Evolutionary conservation across 768 basidiomycete species (phyloP).

Genomic region (Chlorophyllum brunneum): DNA sequence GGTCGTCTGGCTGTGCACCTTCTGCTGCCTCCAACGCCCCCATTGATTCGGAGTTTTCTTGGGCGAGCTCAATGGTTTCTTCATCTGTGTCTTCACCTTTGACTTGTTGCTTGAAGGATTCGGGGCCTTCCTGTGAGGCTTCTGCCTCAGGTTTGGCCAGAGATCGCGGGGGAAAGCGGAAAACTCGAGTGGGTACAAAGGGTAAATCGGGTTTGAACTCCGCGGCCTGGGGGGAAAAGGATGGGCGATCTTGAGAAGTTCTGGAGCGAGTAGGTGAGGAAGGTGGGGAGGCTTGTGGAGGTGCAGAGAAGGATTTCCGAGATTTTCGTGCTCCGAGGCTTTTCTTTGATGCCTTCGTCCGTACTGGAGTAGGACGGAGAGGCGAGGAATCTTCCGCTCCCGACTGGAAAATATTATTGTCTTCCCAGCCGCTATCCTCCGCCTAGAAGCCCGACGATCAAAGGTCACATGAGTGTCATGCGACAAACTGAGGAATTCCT

Average conservation of each 20-base stretch:
- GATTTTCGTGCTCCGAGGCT: slow-evolving; percentile 42
- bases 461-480: neutral
- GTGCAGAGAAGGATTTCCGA: slow-evolving; percentile 71
- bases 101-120: slow-evolving; percentile 14
- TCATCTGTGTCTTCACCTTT: slow-evolving; percentile 10
- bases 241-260: slow-evolving; percentile 30
- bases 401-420: slow-evolving; percentile 87
- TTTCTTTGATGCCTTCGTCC: slow-evolving; percentile 38
- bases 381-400: slow-evolving; percentile 89
- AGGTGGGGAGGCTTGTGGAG: slow-evolving; percentile 46
- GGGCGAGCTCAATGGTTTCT: slow-evolving; percentile 4
- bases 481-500: neutral
- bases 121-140: slow-evolving; percentile 7
- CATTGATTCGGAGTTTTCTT: slow-evolving; percentile 8
- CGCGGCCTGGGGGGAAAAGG: slow-evolving; percentile 20
- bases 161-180: slow-evolving; percentile 1
- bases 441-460: slow-evolving; percentile 18
- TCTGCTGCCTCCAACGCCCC: slow-evolving; percentile 9
- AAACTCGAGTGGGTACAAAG: slow-evolving; percentile 3
- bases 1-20: slow-evolving; percentile 5
- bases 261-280: slow-evolving; percentile 37
- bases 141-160: slow-evolving; percentile 6
- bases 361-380: slow-evolving; percentile 53
- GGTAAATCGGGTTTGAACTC: slow-evolving; percentile 20
- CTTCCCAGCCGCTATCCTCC: slow-evolving; percentile 86